These are phyloP conservation scores for Lineolata rhizophorae DNA, from an alignment of 495 filamentous ascomycete species.

Conservation along the genomic window DNA sequence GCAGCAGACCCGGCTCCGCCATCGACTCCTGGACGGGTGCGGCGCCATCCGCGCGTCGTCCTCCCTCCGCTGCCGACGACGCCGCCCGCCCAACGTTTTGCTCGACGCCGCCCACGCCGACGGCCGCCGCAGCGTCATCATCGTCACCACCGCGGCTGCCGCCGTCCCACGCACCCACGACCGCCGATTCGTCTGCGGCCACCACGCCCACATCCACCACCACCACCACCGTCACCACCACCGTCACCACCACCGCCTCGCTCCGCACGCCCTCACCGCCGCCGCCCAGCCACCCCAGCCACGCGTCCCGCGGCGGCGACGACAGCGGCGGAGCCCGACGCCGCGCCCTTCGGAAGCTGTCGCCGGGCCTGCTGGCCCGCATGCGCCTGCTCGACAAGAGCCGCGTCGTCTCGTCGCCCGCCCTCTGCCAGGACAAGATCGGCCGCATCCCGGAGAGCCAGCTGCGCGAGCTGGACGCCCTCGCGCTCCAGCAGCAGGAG, in stretches of 20 bases:
- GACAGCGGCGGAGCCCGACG: slow-evolving; percentile 4
- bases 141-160: too few species aligned
- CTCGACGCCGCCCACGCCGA: too few species aligned
- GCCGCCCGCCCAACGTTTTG: too few species aligned
- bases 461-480: slow-evolving; percentile 26
- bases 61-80: too few species aligned
- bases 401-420: slow-evolving; percentile 15
- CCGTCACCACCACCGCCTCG: background rate
- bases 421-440: slow-evolving; percentile 24
- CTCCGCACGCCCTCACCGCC: background rate
- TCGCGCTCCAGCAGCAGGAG: too few species aligned
- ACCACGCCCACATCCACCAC: slow-evolving; percentile 1
- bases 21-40: too few species aligned
- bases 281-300: too few species aligned
- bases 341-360: slow-evolving; percentile 27
- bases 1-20: too few species aligned
- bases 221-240: too few species aligned
- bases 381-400: slow-evolving; percentile 44
- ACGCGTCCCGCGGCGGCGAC: slow-evolving; percentile 1
- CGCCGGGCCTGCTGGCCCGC: slow-evolving; percentile 55
- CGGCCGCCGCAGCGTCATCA: too few species aligned
- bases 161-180: slow-evolving; percentile 1
- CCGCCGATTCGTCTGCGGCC: slow-evolving; percentile 1
- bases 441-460: slow-evolving; percentile 58
- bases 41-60: too few species aligned